Evolutionary conservation across 768 basidiomycete species (phyloP), one percentile per base, ranked within the genome.

Genomic region (Leccinellum albellum): DNA sequence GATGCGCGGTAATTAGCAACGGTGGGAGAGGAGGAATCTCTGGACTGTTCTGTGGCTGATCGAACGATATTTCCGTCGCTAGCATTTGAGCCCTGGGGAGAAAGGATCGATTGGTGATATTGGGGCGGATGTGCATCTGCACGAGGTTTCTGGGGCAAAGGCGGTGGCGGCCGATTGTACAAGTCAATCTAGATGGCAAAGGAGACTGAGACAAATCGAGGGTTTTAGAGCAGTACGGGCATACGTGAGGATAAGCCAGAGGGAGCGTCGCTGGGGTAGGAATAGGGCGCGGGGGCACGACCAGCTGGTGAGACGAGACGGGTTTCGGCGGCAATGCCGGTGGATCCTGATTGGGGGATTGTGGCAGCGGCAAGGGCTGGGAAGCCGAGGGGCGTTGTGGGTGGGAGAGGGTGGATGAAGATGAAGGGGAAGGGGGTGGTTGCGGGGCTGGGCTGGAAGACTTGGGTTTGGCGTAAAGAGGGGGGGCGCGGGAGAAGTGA

Each of bases 381-480:
- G 65, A 46, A 45, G 45, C 12, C 53, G 49, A 50, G 50, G 40
- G 26, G 55, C 44, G 64, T 10, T 48, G 67, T 60, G 64, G 61
- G 6, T 59, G 65, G 20, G 71, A 51, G 17, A 56, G 55, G 23
- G 50, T 51, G 6, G 64, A 40, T 26, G 59, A 32, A 8, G 64
- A 40, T 26, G 59, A 32, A 42, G 63, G 44, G 3, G 66, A 40
- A 35, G 67, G 62, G 56, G 64, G 55, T 35, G 65, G 50, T 31
- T 63, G 61, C 35, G 66, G 56, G 62, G 62, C 59, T 61, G 61
- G 65, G 51, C 59, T 63, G 33, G 66, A 44, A 21, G 70, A 60
- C 64, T 76, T 81, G 15, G 91, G 87, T 72, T 88, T 93, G 31
- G 95, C 86, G 69, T 94, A 97, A 15, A 98, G 84, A 7, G 95